These are phyloP conservation scores for Mycena vulgaris DNA, from an alignment of 768 basidiomycete species.

Conservation along the genomic window DNA sequence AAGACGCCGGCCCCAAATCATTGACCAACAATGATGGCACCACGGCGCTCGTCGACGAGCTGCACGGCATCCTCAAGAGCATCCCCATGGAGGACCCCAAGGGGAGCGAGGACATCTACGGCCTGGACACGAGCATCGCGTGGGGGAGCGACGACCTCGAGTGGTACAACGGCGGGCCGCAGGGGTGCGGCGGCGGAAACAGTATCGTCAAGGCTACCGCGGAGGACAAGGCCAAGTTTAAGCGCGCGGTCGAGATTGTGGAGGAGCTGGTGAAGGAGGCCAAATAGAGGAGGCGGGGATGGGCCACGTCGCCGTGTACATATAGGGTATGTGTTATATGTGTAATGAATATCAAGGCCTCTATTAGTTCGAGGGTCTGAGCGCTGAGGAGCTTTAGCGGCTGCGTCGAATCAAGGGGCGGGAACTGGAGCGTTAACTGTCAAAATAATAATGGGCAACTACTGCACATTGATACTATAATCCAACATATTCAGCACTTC, in stretches of 20 bases:
- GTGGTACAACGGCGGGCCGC: conserved; percentile 76
- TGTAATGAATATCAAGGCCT: too few species aligned
- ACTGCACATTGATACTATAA: too few species aligned
- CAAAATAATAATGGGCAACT: too few species aligned
- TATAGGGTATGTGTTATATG: neutral
- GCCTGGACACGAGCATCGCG: conserved; percentile 74
- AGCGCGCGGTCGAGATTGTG: conserved; percentile 79
- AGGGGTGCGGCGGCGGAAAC: conserved; percentile 70
- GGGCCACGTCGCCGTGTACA: neutral
- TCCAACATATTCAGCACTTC: too few species aligned
- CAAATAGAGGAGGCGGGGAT: conserved; percentile 13
- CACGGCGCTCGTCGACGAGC: conserved; percentile 67
- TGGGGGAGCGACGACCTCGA: conserved; percentile 69
- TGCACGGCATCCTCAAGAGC: conserved; percentile 71
- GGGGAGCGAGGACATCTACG: conserved; percentile 82
- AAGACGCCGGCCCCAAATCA: conserved; percentile 59
- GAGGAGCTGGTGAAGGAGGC: conserved; percentile 61
- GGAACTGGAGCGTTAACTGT: too few species aligned
- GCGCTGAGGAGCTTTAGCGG: too few species aligned
- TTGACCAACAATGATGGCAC: conserved; percentile 52
- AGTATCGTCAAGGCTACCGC: conserved; percentile 66
- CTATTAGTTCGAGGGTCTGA: too few species aligned
- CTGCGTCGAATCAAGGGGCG: too few species aligned
- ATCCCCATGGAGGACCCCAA: conserved; percentile 71
- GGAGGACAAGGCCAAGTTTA: conserved; percentile 78